Percentiles rank a stretch among this genome's conserved stretches.
Evolutionary conservation across 805 yeast genomes (phyloP).

Genomic region (Isabelozyma rhagii): DNA sequence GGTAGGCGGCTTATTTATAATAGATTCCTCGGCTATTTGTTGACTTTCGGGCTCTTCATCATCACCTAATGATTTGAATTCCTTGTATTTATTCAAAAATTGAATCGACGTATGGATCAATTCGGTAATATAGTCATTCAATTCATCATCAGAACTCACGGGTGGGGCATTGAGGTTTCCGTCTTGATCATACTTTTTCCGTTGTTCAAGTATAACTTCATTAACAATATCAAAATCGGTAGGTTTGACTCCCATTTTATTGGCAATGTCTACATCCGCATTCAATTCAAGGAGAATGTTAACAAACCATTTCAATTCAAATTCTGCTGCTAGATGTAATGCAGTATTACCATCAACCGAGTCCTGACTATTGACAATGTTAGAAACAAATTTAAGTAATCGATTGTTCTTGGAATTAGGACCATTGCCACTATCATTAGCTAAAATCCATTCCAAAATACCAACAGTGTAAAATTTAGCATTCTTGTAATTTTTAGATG

Average conservation of each 20-base stretch:
- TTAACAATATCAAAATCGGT: constrained; percentile 76
- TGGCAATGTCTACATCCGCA: constrained; percentile 63
- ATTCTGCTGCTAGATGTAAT: constrained; percentile 40
- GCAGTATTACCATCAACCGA: constrained; percentile 35
- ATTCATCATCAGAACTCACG: constrained; percentile 12
- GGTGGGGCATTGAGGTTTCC: not conserved
- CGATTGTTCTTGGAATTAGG: constrained; percentile 13
- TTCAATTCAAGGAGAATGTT: constrained; percentile 29
- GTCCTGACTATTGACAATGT: constrained; percentile 32
- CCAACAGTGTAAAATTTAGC: constrained; percentile 31
- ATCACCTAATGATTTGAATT: constrained; percentile 10
- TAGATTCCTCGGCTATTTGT: not conserved
- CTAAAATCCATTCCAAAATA: constrained; percentile 30
- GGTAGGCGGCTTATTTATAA: not conserved
- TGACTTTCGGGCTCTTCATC: not conserved
- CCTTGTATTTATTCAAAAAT: constrained; percentile 23
- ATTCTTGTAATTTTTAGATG: constrained; percentile 28
- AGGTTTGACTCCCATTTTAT: constrained; percentile 84
- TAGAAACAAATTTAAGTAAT: constrained; percentile 9
- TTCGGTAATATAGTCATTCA: constrained; percentile 27
- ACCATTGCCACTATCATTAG: constrained; percentile 9
- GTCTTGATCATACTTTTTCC: not conserved
- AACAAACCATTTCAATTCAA: constrained; percentile 36
- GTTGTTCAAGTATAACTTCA: constrained; percentile 18
- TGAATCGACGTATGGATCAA: constrained; percentile 32